These are phyloP conservation scores for Coleophoma crateriformis DNA, from an alignment of 2,329 filamentous ascomycete genomes.

Conservation along the genomic window DNA sequence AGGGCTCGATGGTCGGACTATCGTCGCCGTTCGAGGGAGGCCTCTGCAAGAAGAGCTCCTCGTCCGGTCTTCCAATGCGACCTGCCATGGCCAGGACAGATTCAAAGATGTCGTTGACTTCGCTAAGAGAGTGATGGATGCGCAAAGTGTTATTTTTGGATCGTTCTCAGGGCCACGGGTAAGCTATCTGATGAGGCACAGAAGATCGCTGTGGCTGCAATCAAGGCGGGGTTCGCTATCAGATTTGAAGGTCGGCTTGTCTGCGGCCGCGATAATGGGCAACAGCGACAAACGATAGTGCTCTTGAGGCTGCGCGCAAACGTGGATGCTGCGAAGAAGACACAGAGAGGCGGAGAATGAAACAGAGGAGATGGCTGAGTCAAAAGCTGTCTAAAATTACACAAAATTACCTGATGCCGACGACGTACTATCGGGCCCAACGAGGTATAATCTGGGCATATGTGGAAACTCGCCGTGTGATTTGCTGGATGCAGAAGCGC, in stretches of 20 bases:
- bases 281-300: slow-evolving; percentile 3
- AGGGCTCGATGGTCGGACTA: slow-evolving; percentile 75
- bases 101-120: slow-evolving; percentile 11
- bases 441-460: neutral
- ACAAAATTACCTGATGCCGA: neutral
- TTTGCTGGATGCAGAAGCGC: neutral
- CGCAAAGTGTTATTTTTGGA: slow-evolving; percentile 24
- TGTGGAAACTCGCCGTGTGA: neutral
- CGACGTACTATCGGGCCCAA: neutral
- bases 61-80: slow-evolving; percentile 61
- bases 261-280: slow-evolving; percentile 18
- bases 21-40: slow-evolving; percentile 41
- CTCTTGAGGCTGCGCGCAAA: slow-evolving; percentile 1
- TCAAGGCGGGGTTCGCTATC: slow-evolving; percentile 13
- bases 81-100: slow-evolving; percentile 24
- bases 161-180: slow-evolving; percentile 14
- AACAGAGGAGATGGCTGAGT: slow-evolving; percentile 10
- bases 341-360: slow-evolving; percentile 11
- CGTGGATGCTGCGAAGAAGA: slow-evolving; percentile 10
- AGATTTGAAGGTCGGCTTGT: slow-evolving; percentile 7
- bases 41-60: slow-evolving; percentile 73
- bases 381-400: slow-evolving; percentile 9
- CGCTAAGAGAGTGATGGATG: slow-evolving; percentile 11
- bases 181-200: slow-evolving; percentile 20
- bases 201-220: slow-evolving; percentile 11